Evolutionary conservation across 352 stramenopile genomes (phyloP), one percentile per base, ranked within the genome.

Genomic region (Phytophthora fragariae): DNA sequence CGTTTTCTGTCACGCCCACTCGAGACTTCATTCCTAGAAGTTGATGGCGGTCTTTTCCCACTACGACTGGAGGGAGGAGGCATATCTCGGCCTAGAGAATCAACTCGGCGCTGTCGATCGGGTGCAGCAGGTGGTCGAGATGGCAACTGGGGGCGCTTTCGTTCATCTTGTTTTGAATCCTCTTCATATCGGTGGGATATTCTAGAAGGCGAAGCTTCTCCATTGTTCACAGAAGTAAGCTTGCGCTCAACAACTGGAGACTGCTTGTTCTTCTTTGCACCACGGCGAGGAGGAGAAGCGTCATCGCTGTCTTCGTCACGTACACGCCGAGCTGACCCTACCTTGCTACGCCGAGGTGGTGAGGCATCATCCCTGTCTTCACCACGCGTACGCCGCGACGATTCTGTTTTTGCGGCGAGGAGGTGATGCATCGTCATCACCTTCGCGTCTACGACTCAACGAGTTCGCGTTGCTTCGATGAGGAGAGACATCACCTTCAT

Each of bases 21-120:
- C 31, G 52, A 56, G 6, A 6, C 29, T 15, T 65, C 49, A 31
- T 64, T 27, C 24, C 17, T 63, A 15, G 62, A 73, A 4, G 35
- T 11, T 31, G 61, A 69, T 29, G 17, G 15, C 58, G 58, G 65
- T 5, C 49, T 58, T 31, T 49, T 57, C 46, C 72, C 15, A 58
- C 37, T 75, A 39, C 21, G 47, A 49, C 47, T 69, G 19, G 54
- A 62, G 47, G 41, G 55, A 49, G 56, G 39, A 24, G 63, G 62
- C 6, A 82, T 68, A 39, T 82, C 75, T 33, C 75, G 57, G 12
- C 75, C 75, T 55, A 82, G 71, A 29, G 75, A 82, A 52, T 82
- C 75, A 8, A 79, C 72, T 2, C 71, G 71, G 9, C 60, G 63
- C 17, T 79, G 54, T 33, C 66, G 58, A 60, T 76, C 66, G 54